Percentiles rank a stretch among this genome's conserved stretches.
Evolutionary conservation across 148 eudicot species (phyloP).

Genomic region (Amaranthus hypochondriacus): DNA sequence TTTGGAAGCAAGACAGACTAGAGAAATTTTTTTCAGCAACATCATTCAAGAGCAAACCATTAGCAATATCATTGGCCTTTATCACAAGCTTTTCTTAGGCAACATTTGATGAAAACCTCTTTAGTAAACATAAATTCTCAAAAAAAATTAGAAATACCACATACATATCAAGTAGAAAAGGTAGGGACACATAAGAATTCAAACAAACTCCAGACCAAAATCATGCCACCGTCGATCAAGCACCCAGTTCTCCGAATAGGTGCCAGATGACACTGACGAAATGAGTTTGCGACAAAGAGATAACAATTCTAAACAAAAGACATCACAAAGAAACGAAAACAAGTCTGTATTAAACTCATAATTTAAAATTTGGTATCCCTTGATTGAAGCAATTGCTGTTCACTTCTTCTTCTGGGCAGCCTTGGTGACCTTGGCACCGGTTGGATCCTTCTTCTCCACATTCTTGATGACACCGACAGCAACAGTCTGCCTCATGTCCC

Average conservation of each 20-base stretch:
- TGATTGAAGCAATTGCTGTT: no score
- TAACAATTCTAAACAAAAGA: neutral
- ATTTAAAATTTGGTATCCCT: no score
- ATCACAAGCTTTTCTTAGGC: no score
- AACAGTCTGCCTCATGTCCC: conserved; percentile 42
- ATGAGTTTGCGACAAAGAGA: neutral
- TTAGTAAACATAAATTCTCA: no score
- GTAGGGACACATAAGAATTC: no score
- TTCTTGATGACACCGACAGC: conserved; percentile 38
- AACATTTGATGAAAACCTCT: no score
- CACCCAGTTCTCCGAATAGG: conserved; percentile 22
- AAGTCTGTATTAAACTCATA: no score
- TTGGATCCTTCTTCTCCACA: conserved; percentile 36
- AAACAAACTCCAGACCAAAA: neutral
- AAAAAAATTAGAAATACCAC: neutral
- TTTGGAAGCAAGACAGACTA: no score
- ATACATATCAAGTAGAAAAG: neutral
- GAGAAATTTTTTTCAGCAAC: no score
- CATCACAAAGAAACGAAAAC: neutral
- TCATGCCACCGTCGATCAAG: conserved; percentile 25
- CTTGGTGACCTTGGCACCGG: conserved; percentile 35
- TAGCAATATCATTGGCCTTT: no score
- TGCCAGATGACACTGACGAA: conserved; percentile 5
- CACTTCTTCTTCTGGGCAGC: conserved; percentile 23
- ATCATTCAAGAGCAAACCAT: no score